Evolutionary conservation across 139 green algal genomes (phyloP).

Genomic region (Spirogloea muscicola): DNA sequence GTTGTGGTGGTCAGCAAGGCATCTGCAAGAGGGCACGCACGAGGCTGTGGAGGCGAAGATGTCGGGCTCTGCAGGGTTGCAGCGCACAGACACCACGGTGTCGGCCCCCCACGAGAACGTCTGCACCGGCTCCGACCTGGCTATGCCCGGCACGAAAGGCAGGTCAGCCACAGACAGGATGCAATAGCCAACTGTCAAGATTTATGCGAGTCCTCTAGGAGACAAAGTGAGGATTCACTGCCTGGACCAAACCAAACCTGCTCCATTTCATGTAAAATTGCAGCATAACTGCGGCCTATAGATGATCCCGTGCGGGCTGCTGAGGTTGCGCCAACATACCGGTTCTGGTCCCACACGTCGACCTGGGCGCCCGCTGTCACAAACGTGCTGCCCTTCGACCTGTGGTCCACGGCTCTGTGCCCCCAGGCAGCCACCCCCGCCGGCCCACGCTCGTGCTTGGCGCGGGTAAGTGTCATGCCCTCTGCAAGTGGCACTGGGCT

Average conservation of each 20-base stretch:
- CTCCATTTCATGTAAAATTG: no score
- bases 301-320: no score
- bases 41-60: constrained; percentile 76
- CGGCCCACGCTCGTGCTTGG: no score
- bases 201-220: background rate
- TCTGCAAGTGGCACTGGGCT: no score
- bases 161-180: no score
- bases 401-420: constrained; percentile 76
- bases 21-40: no score
- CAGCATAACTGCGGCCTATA: no score
- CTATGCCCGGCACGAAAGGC: background rate
- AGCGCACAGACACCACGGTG: constrained; percentile 77
- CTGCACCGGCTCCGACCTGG: constrained; percentile 69
- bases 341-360: constrained; percentile 87
- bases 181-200: no score
- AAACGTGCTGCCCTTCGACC: constrained; percentile 66
- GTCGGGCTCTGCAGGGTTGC: constrained; percentile 90
- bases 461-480: no score
- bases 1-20: no score
- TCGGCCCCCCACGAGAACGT: constrained; percentile 89
- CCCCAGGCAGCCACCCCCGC: background rate
- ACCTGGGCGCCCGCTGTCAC: constrained; percentile 75
- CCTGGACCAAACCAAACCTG: background rate
- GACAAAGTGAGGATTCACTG: background rate
- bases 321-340: no score